phyloP scores from a whole-genome alignment of 495 filamentous ascomycete genomes.

The Clohesyomyces aquaticus region DNA sequence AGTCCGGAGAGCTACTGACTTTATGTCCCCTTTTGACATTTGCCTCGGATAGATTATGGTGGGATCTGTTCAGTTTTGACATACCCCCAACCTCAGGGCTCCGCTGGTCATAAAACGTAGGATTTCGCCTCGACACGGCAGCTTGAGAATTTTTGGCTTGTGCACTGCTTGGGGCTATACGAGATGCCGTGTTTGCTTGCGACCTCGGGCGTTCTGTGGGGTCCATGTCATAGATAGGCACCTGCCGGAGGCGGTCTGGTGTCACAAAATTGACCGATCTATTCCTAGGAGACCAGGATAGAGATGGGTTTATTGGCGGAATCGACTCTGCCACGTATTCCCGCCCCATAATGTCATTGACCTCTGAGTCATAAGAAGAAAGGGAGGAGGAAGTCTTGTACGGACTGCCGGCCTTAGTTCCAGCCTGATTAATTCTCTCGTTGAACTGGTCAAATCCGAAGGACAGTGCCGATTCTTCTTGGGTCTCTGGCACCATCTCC shows the following conservation, averaged over 20 bases:
- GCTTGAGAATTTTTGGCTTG: not conserved
- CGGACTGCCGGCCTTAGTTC: too few relatives aligned
- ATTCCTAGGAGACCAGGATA: not conserved
- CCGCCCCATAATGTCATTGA: not conserved
- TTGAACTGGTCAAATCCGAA: not conserved
- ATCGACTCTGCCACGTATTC: not conserved
- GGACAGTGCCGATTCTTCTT: not conserved
- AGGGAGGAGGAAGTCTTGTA: not conserved
- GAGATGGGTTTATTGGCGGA: not conserved
- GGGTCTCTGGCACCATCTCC: not conserved
- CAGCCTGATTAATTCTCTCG: not conserved
- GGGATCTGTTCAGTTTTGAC: too few relatives aligned
- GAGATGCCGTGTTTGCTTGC: constrained; percentile 25
- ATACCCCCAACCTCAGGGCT: not conserved
- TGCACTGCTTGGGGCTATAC: constrained; percentile 2
- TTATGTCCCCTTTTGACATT: not conserved
- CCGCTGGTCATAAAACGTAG: not conserved
- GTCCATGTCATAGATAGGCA: not conserved
- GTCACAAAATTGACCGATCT: not conserved
- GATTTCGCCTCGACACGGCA: not conserved
- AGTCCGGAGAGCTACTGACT: constrained; percentile 13
- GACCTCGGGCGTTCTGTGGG: constrained; percentile 10
- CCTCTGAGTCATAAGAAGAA: not conserved
- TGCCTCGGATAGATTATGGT: not conserved
- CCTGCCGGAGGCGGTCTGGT: not conserved